phyloP scores from a whole-genome alignment of 1,284 basidiomycete species.

The Ustilago lituana region DNA sequence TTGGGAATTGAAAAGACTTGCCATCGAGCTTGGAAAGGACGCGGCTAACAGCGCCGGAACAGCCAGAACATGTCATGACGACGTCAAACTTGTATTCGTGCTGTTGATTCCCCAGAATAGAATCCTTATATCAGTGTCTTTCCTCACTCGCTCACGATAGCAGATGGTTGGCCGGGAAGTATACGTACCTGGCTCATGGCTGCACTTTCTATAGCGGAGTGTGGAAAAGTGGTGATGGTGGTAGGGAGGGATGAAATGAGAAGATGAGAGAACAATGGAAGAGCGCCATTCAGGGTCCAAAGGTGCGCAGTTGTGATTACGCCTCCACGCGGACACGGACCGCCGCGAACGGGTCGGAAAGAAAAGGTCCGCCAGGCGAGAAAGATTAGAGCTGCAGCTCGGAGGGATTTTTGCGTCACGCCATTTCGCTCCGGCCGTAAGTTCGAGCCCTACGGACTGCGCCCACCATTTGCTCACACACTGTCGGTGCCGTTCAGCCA shows the following conservation, averaged over 20 bases:
- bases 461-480: no score
- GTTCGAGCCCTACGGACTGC: no score
- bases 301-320: no score
- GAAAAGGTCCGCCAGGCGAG: no score
- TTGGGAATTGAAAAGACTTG: no score
- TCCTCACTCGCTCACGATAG: no score
- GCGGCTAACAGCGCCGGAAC: slow-evolving; percentile 80
- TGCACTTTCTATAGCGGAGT: no score
- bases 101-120: slow-evolving; percentile 8
- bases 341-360: background rate
- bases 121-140: background rate
- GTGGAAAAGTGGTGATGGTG: background rate
- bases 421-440: no score
- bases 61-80: slow-evolving; percentile 84
- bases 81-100: slow-evolving; percentile 74
- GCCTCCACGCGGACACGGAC: slow-evolving; percentile 3
- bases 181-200: slow-evolving; percentile 19
- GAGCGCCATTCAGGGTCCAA: no score
- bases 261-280: slow-evolving; percentile 7
- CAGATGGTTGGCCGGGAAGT: background rate
- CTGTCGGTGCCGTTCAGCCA: no score
- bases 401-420: slow-evolving; percentile 8
- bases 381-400: no score
- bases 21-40: slow-evolving; percentile 78
- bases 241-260: background rate